Percentiles rank a stretch among this genome's conserved stretches.
These are phyloP conservation scores for Talaromyces thailandensis DNA, from an alignment of 495 filamentous ascomycete species.

Conservation along the genomic window DNA sequence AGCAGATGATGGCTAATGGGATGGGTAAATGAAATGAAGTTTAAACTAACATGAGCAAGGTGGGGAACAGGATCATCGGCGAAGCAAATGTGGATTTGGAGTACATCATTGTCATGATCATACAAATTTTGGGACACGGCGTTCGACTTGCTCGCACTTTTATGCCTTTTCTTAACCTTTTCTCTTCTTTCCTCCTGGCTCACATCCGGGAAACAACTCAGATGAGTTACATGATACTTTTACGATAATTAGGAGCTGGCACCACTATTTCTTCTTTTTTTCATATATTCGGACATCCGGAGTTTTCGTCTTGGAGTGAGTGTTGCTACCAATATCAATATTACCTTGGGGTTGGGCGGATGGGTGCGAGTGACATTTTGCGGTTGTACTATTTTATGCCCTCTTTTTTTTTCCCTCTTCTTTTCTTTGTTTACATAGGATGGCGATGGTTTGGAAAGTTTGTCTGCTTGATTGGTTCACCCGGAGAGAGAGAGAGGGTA, in stretches of 20 bases:
- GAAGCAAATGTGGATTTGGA: not conserved
- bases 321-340: not conserved
- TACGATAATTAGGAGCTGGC: not conserved
- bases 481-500: not conserved
- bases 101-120: not conserved
- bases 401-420: not conserved
- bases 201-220: not conserved
- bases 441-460: not conserved
- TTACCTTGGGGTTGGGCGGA: not conserved
- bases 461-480: not conserved
- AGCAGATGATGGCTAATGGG: slow-evolving; percentile 40
- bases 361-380: not conserved
- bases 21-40: slow-evolving; percentile 24
- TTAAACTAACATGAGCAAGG: not conserved
- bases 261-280: not conserved
- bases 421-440: not conserved
- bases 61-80: not conserved
- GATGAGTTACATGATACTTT: not conserved
- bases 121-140: not conserved
- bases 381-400: not conserved
- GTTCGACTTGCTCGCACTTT: not conserved
- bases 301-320: not conserved
- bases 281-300: not conserved
- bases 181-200: not conserved
- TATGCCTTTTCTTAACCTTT: not conserved